phyloP scores from a whole-genome alignment of 78 protist genomes.

The Tieghemostelium lacteum region DNA sequence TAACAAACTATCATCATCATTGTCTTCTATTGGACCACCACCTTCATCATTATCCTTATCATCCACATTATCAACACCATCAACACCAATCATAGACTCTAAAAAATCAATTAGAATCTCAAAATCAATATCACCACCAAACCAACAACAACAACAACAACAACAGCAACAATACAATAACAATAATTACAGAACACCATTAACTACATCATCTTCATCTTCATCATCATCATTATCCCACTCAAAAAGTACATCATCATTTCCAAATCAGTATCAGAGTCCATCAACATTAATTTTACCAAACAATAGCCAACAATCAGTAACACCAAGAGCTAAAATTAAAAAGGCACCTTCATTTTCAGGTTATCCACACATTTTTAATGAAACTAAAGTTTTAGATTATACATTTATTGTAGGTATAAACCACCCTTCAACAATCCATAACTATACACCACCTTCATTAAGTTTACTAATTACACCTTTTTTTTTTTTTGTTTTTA shows the following conservation, averaged over 20 bases:
- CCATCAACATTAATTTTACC: not conserved
- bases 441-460: no score
- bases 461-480: no score
- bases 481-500: not conserved
- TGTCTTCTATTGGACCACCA: not conserved
- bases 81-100: not conserved
- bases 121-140: not conserved
- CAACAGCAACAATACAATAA: not conserved
- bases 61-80: slow-evolving; percentile 3
- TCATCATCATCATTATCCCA: slow-evolving; percentile 12
- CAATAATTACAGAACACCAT: not conserved
- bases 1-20: no score
- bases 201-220: not conserved
- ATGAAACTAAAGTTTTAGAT: slow-evolving; percentile 17
- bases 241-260: slow-evolving; percentile 19
- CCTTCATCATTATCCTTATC: not conserved
- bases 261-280: not conserved
- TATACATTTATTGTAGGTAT: slow-evolving; percentile 35
- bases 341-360: slow-evolving; percentile 57
- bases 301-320: not conserved
- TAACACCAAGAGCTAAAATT: slow-evolving; percentile 20
- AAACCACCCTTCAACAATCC: no score
- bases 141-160: not conserved
- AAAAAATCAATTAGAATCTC: not conserved
- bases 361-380: slow-evolving; percentile 24